Conservation (phyloP, 768 basidiomycete genomes). For the Tricholoma furcatifolium region DNA sequence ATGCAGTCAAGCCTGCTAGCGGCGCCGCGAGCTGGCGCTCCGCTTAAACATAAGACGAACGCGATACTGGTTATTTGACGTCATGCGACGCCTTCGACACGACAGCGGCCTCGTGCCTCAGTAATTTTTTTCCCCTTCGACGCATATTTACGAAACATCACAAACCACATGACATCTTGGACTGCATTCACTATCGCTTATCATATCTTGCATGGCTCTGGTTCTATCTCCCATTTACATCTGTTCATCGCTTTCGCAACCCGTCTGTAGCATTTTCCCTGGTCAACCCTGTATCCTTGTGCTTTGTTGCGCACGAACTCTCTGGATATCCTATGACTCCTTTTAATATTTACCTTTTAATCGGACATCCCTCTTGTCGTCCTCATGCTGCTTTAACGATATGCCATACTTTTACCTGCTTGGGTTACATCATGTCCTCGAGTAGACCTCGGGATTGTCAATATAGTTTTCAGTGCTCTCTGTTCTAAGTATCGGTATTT, state of each 20-base stretch:
- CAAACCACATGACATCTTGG: constrained; percentile 10
- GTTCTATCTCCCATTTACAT: constrained; percentile 7
- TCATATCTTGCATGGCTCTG: constrained; percentile 4
- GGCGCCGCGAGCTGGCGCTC: constrained; percentile 58
- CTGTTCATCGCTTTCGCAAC: background rate
- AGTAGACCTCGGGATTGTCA: constrained; percentile 3
- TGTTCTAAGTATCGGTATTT: background rate
- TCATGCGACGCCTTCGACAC: constrained; percentile 15
- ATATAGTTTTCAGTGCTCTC: background rate
- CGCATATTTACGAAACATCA: constrained; percentile 16
- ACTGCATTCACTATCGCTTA: constrained; percentile 8
- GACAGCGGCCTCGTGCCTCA: constrained; percentile 5
- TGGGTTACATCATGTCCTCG: background rate
- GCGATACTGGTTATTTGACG: constrained; percentile 13
- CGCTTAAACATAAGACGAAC: constrained; percentile 29
- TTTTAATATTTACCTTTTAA: background rate
- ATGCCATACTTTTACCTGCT: background rate
- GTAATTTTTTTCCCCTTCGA: constrained; percentile 17
- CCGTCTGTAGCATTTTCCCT: constrained; percentile 9
- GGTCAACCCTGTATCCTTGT: constrained; percentile 8
- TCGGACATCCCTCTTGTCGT: background rate
- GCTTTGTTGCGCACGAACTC: constrained; percentile 9
- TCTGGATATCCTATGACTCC: constrained; percentile 12
- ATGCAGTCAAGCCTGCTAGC: constrained; percentile 27
- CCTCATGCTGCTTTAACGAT: background rate